phyloP scores from a whole-genome alignment of 257 asterid genomes.

The Petunia secreta region DNA sequence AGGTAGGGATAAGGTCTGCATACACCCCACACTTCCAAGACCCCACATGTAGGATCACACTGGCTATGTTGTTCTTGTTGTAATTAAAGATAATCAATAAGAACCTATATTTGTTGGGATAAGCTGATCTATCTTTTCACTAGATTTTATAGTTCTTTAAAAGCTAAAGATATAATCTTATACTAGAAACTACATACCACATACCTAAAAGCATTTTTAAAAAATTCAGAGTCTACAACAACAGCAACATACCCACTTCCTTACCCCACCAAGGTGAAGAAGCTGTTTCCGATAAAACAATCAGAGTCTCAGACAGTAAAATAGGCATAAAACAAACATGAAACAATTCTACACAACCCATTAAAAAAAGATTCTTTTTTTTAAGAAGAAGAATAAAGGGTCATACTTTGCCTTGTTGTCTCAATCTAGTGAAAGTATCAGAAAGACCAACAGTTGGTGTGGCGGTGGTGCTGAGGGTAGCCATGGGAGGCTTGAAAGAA shows the following conservation, averaged over 20 bases:
- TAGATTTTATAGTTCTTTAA: background rate
- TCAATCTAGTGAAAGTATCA: slow-evolving; percentile 67
- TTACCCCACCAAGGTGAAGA: background rate
- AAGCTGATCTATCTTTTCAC: background rate
- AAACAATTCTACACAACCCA: background rate
- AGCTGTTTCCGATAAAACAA: background rate
- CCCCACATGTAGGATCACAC: too few relatives aligned
- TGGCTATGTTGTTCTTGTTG: too few relatives aligned
- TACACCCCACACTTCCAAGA: too few relatives aligned
- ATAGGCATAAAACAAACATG: background rate
- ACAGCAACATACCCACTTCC: too few relatives aligned
- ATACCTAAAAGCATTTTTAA: background rate
- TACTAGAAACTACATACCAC: background rate
- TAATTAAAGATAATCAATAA: background rate
- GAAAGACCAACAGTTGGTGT: slow-evolving; percentile 56
- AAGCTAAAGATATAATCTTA: background rate
- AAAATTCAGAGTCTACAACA: too few relatives aligned
- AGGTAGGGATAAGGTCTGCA: too few relatives aligned
- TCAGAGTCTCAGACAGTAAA: background rate
- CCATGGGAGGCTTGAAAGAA: slow-evolving; percentile 48
- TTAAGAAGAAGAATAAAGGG: background rate
- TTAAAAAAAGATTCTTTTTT: background rate
- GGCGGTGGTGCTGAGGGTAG: slow-evolving; percentile 47
- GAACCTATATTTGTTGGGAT: background rate
- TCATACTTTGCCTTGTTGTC: slow-evolving; percentile 64